These are phyloP conservation scores for Phytophthora sojae DNA, from an alignment of 352 stramenopile species.

Conservation along the genomic window DNA sequence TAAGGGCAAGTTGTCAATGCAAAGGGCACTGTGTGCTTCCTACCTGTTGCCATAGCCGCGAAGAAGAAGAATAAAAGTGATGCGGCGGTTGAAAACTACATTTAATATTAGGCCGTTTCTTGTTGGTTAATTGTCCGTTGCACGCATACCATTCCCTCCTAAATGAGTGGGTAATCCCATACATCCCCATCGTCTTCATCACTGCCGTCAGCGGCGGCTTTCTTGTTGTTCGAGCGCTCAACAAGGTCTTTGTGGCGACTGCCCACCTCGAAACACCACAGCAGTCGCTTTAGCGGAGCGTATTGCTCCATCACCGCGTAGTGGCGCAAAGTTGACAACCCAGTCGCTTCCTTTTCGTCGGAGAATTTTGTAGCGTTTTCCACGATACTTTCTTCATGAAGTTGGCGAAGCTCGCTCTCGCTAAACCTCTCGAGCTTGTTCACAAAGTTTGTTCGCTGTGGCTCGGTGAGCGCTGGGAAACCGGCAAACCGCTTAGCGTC, in stretches of 20 bases:
- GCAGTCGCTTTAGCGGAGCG: constrained; percentile 55
- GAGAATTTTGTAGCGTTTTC: constrained; percentile 36
- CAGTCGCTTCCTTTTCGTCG: constrained; percentile 36
- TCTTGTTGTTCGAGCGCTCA: constrained; percentile 26
- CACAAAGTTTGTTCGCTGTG: constrained; percentile 70
- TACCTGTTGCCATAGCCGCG: constrained; percentile 3
- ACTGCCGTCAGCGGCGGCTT: constrained; percentile 1
- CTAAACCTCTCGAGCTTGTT: constrained; percentile 69
- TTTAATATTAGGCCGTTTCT: constrained; percentile 6
- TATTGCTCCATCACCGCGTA: constrained; percentile 65
- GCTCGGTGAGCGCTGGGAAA: constrained; percentile 50
- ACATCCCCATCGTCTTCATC: constrained; percentile 59
- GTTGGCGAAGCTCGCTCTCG: constrained; percentile 53
- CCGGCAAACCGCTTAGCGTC: constrained; percentile 35
- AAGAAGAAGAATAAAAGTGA: not conserved
- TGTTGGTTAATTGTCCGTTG: constrained; percentile 9
- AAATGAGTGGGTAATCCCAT: constrained; percentile 68
- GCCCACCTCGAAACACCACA: constrained; percentile 67
- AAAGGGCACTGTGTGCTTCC: not conserved
- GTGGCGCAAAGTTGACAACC: constrained; percentile 56
- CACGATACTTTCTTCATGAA: constrained; percentile 51
- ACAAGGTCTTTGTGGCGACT: constrained; percentile 35
- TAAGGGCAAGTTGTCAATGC: not conserved
- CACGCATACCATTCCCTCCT: constrained; percentile 8
- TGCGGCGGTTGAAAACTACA: constrained; percentile 1